Evolutionary conservation across 495 filamentous ascomycete genomes (phyloP), one percentile per base, ranked within the genome.

Genomic region (Aspergillus heteromorphus): DNA sequence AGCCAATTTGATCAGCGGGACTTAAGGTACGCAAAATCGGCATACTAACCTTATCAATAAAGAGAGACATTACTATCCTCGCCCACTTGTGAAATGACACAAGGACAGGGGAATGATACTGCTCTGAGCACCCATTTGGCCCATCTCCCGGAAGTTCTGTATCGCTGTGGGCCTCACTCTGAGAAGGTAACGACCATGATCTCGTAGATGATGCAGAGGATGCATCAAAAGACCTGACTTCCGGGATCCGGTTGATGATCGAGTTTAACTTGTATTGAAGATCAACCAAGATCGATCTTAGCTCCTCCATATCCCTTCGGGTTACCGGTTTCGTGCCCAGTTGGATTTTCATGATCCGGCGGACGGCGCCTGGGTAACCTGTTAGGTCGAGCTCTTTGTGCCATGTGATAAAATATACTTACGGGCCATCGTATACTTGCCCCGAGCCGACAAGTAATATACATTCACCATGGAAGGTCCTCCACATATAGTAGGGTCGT

Each of bases 381-480:
- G 40, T 69, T 54, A 70, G 54, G 14, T 45, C 1, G 10, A n/a
- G 2, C 40, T 29, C 6, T 11, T n/a, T 8, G 10, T 16, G 11
- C 0, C 10, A 40, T 9, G 40, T 21, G 3, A 6, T 2, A 8
- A 6, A 16, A 36, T 10, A 9, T 6, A 71, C 74, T 62, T 54
- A 78, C 74, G 65, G 20, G 74, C 73, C 72, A 78, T 78, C 16
- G 65, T 66, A 53, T 76, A 76, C 65, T 78, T 78, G 0, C 73
- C 74, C 36, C 66, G 64, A 2, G 71, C 73, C 16, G 70, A 69
- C n/a, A 78, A 56, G 38, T 78, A 78, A 23, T 72, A 75, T 9
- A 76, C 72, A 58, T 76, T 78, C 20, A 78, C 74, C 65, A 70
- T 75, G 1, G 74, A 78, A 1, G 70, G 65, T 6, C 74, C 72